These are phyloP conservation scores for Uromyces viciae-fabae DNA, from an alignment of 1,284 basidiomycete genomes.

Conservation along the genomic window DNA sequence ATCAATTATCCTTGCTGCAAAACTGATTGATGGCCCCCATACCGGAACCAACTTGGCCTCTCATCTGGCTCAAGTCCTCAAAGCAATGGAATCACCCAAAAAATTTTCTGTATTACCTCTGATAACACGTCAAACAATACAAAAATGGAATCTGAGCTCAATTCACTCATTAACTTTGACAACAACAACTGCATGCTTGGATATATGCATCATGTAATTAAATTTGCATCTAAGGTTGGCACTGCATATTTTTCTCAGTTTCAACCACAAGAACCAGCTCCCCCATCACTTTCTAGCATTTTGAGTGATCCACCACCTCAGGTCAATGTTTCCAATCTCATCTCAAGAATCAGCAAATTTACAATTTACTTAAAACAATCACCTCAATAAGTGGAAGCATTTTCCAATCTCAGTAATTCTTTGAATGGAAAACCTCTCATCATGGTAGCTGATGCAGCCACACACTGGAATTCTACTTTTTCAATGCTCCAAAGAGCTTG, in stretches of 20 bases:
- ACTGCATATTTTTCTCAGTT: not conserved
- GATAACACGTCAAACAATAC: not conserved
- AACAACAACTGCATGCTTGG: not conserved
- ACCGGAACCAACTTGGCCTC: not conserved
- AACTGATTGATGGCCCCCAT: constrained; percentile 11
- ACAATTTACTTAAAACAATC: not conserved
- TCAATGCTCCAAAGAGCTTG: not conserved
- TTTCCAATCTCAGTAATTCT: not conserved
- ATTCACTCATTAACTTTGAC: not conserved
- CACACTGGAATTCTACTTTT: not conserved
- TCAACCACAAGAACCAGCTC: not conserved
- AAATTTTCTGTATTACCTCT: not conserved
- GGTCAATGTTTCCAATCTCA: not conserved
- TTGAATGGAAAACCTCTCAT: not conserved
- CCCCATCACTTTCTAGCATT: not conserved
- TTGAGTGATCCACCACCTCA: not conserved
- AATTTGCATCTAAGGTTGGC: not conserved
- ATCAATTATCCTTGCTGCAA: not conserved
- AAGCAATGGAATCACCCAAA: not conserved
- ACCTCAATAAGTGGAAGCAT: not conserved
- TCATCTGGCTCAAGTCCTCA: not conserved
- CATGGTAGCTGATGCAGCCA: not conserved
- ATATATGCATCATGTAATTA: not conserved
- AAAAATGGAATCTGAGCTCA: not conserved
- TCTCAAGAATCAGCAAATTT: not conserved